Base-by-base conservation (phyloP, 2,329 filamentous ascomycete genomes). In the Tolypocladium tundrense region DNA sequence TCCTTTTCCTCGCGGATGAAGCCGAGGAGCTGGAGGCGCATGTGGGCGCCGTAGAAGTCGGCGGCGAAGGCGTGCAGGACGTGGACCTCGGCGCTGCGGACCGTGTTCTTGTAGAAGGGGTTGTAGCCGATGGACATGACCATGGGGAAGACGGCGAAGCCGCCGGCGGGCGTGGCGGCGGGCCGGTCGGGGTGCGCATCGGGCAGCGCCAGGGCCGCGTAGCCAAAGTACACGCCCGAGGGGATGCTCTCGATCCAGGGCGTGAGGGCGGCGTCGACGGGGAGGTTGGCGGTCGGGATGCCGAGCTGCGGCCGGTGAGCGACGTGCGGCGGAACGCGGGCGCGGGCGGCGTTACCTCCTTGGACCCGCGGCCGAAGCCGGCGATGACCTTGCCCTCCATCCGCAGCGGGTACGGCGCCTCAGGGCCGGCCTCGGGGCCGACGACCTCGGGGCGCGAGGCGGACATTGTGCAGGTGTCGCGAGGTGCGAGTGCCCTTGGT, bases 51-150 rank as follows among this genome's bases (percentile, higher is more conserved):
- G 75, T 97, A 97, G 71, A 99, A 99, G 70, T 97, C 91, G 43
- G 79, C 76, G 2, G 75, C 72, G 70, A 97, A 96, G 50, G 79
- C 72, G 68, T 90, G 86, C 72, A 99, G 82, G 57, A 99, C 83
- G 75, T 96, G 91, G 58, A 96, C 91, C 79, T 96, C 91, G 69
- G 94, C 91, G 61, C 84, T 90, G 61, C 90, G 86, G 53, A 90
- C 85, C 5, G 82, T 86, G 79, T 99, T 97, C 71, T 92, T 91
- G 81, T 96, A 99, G 75, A 92, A 97, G 0, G 94, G 94, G 74
- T 97, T 99, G 82, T 92, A 97, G 51, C 94, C 94, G 64, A 97
- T 93, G 60, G 86, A 90, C 87, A 97, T 89, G 63, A 96, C 91
- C 82, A 95, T 94, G 1, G 90, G 90, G 72, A 87, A 90, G 58